Conservation (phyloP, 176 grass and related monocot species). For the Bonia amplexicaulis region DNA sequence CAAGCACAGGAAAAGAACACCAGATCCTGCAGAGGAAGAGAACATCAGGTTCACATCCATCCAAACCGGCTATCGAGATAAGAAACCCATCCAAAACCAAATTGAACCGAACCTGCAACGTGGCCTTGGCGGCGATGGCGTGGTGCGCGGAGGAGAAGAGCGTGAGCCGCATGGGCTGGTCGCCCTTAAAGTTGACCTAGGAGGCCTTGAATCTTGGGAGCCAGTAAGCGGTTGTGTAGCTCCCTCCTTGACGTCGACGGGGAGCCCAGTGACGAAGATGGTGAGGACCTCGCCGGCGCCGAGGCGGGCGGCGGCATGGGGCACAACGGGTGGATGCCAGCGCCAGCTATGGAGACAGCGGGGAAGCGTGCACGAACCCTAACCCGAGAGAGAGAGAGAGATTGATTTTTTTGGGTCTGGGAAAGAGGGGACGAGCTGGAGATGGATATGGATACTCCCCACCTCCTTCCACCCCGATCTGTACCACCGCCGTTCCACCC, state of each 20-base stretch:
- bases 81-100: not conserved
- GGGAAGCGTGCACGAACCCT: slow-evolving; percentile 19
- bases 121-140: slow-evolving; percentile 70
- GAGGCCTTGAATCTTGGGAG: slow-evolving; percentile 92
- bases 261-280: slow-evolving; percentile 89
- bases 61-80: not conserved
- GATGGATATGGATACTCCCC: no score
- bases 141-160: slow-evolving; percentile 76
- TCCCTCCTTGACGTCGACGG: slow-evolving; percentile 93
- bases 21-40: slow-evolving; percentile 53
- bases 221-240: slow-evolving; percentile 91
- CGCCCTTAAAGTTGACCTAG: slow-evolving; percentile 93
- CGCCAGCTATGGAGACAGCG: slow-evolving; percentile 53
- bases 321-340: slow-evolving; percentile 75
- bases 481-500: no score
- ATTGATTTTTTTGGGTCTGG: not conserved
- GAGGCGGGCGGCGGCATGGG: slow-evolving; percentile 29
- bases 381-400: not conserved
- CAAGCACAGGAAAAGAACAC: slow-evolving; percentile 45
- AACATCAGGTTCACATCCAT: not conserved
- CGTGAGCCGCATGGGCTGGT: slow-evolving; percentile 94
- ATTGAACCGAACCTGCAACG: slow-evolving; percentile 65
- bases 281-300: slow-evolving; percentile 81
- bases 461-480: no score
- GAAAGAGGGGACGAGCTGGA: not conserved